Conservation (phyloP, 345 rosid species). For the Arabis alpina region DNA sequence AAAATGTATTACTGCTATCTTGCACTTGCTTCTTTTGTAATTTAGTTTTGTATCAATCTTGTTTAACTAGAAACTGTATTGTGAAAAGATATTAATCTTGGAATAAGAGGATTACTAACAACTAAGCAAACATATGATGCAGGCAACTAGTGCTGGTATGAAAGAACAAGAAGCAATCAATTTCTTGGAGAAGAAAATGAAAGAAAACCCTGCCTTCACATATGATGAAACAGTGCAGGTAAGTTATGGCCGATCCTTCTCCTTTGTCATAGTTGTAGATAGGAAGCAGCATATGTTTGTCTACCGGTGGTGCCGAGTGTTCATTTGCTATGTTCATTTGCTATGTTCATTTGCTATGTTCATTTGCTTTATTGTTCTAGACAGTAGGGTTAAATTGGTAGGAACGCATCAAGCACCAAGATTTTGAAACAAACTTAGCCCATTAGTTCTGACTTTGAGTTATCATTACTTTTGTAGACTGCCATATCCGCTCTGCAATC, state of each 20-base stretch:
- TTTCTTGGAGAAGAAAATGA: constrained; percentile 99
- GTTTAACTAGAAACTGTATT: neutral
- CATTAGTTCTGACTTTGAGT: constrained; percentile 6
- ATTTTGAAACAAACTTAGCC: constrained; percentile 1
- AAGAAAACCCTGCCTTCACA: constrained; percentile 82
- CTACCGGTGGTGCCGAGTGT: neutral
- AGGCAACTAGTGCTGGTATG: constrained; percentile 99
- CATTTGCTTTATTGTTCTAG: neutral
- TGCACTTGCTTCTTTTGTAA: constrained; percentile 7
- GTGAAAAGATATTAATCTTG: neutral
- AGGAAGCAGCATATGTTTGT: neutral
- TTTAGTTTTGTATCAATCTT: neutral
- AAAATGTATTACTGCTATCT: neutral
- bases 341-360: neutral
- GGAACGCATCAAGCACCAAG: neutral
- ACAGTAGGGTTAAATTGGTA: neutral
- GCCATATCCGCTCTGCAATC: constrained; percentile 84
- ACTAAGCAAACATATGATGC: constrained; percentile 28
- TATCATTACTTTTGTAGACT: constrained; percentile 48
- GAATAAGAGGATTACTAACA: constrained; percentile 7
- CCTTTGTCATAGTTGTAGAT: neutral
- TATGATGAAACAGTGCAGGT: constrained; percentile 98
- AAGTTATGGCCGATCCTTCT: constrained; percentile 10
- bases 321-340: constrained; percentile 2
- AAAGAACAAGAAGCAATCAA: constrained; percentile 99